Percentiles rank a stretch among this genome's conserved stretches.
These are phyloP conservation scores for Metarhizium guizhouense DNA, from an alignment of 2,329 filamentous ascomycete species.

Conservation along the genomic window DNA sequence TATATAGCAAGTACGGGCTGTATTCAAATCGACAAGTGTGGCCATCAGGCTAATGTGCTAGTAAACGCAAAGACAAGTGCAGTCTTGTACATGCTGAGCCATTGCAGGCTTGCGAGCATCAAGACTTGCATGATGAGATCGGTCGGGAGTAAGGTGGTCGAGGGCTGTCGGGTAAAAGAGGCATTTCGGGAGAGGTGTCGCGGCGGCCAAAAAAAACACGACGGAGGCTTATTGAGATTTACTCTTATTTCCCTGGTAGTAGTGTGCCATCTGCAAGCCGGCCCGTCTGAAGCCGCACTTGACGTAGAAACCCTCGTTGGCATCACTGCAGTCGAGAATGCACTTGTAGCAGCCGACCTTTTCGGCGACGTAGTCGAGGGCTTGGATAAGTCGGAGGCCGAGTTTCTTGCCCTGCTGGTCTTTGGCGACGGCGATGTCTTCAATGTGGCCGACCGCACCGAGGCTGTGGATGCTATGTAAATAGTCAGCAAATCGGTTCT, in stretches of 20 bases:
- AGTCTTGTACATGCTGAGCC: background rate
- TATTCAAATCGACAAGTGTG: background rate
- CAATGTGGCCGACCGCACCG: slow-evolving; percentile 85
- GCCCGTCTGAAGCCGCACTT: slow-evolving; percentile 94
- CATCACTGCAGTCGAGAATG: slow-evolving; percentile 92
- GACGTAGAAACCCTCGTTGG: slow-evolving; percentile 95
- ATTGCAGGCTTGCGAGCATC: background rate
- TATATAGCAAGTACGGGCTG: background rate
- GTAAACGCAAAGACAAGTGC: background rate
- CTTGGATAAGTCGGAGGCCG: slow-evolving; percentile 85
- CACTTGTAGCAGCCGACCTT: slow-evolving; percentile 94
- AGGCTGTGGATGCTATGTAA: slow-evolving; percentile 62
- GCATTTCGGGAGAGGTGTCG: background rate
- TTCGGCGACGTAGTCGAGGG: slow-evolving; percentile 79
- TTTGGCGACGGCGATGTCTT: slow-evolving; percentile 92
- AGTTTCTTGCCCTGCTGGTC: slow-evolving; percentile 97
- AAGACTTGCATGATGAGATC: background rate
- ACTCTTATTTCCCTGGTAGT: slow-evolving; percentile 58
- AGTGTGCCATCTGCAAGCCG: slow-evolving; percentile 94
- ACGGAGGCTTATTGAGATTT: slow-evolving; percentile 24
- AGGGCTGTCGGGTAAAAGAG: background rate
- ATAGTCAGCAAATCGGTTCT: background rate
- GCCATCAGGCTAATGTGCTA: background rate
- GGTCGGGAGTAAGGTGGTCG: background rate
- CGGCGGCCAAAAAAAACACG: slow-evolving; percentile 9